Percentiles rank a stretch among this genome's conserved stretches.
Conservation (phyloP, 805 yeast species). For the Candida ipomoeae region DNA sequence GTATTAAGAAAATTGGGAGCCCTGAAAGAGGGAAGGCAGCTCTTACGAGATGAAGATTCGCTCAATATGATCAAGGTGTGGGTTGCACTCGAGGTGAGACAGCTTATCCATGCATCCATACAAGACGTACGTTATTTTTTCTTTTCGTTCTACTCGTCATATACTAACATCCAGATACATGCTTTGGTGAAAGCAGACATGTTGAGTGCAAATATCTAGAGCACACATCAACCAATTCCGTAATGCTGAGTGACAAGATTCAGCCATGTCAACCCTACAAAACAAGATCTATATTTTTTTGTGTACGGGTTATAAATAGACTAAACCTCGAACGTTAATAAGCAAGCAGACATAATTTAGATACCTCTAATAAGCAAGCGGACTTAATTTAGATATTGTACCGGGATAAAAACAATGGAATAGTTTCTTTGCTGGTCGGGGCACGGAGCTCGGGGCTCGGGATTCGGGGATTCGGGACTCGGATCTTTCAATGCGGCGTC, state of each 20-base stretch:
- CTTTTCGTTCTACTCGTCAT: background rate
- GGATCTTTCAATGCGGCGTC: background rate
- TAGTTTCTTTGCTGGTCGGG: background rate
- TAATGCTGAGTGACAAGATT: too few relatives aligned
- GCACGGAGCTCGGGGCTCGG: background rate
- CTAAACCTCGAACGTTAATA: too few relatives aligned
- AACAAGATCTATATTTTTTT: background rate
- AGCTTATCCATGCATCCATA: slow-evolving; percentile 75
- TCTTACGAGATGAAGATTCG: slow-evolving; percentile 54
- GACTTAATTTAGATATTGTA: too few relatives aligned
- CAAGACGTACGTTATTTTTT: slow-evolving; percentile 53
- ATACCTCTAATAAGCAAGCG: too few relatives aligned
- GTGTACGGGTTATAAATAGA: too few relatives aligned
- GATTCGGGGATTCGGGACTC: background rate
- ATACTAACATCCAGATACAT: slow-evolving; percentile 33
- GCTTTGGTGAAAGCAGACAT: slow-evolving; percentile 42
- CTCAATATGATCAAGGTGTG: slow-evolving; percentile 84
- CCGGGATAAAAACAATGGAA: too few relatives aligned
- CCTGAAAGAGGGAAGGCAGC: slow-evolving; percentile 57
- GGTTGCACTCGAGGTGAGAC: slow-evolving; percentile 86
- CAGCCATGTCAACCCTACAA: too few relatives aligned
- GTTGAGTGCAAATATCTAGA: slow-evolving; percentile 41
- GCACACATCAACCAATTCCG: background rate
- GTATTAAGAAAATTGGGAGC: slow-evolving; percentile 77
- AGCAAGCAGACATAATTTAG: too few relatives aligned